Evolutionary conservation across 176 grass and related monocot genomes (phyloP), one percentile per base, ranked within the genome.

Genomic region (Musa troglodytarum): DNA sequence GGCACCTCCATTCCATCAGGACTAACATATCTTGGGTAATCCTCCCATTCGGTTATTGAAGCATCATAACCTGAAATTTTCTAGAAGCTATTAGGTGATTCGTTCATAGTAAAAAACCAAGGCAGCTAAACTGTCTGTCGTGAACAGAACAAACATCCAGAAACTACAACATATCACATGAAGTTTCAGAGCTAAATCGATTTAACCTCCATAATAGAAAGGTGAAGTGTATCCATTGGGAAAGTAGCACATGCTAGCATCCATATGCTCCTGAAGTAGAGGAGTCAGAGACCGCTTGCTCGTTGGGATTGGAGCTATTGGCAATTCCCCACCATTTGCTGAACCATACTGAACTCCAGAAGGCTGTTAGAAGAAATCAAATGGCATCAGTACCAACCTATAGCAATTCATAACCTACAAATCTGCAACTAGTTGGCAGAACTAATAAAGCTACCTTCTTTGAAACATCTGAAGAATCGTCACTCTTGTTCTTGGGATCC

Each of bases 141-240:
- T 14, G 10, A 22, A 23, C 28, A 50, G 49, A 8, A 53, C n/a
- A 12, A 17, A 43, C 34, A 43, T 43, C 34, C 34, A 43, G 34
- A 43, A 43, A 43, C 34, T 43, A 43, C 34, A 43, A 6, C 34
- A 43, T 5, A 43, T 43, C 34, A 43, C 34, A 43, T 43, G 6
- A 43, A 43, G 4, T 6, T 43, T 43, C 34, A 5, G 34, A 43
- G 34, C 13, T 2, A 34, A 74, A 74, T 13, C 8, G 34, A 8
- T 14, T 52, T 79, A 62, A 93, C 87, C 84, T 81, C 87, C 87
- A 71, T 86, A 93, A 50, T 76, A 75, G 5, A 87, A 83, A 74
- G 81, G 66, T 10, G 73, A 72, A 71, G 84, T 78, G 78, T 94
- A 94, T 15, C 77, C 81, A 57, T 81, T 81, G 20, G 78, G 69